Percentiles rank a stretch among this genome's conserved stretches.
phyloP scores from a whole-genome alignment of 108 stramenopile species.

The Cyclotella cryptica region DNA sequence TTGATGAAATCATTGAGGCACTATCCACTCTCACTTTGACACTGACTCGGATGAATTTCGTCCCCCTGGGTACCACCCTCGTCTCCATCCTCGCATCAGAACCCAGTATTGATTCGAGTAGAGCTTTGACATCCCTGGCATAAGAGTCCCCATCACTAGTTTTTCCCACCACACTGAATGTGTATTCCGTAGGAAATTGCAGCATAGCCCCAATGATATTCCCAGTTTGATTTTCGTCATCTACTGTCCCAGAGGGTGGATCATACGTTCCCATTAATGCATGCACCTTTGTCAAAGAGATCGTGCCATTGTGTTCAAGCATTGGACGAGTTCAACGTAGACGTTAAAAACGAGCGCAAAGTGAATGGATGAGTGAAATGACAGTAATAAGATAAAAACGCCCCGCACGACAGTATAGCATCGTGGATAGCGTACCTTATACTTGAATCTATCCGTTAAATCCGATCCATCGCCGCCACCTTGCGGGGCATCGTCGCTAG shows the following conservation, averaged over 20 bases:
- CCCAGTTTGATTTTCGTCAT: slow-evolving; percentile 73
- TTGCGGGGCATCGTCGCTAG: not conserved
- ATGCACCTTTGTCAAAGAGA: slow-evolving; percentile 49
- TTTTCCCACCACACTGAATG: slow-evolving; percentile 72
- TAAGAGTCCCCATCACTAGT: slow-evolving; percentile 61
- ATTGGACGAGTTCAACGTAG: not conserved
- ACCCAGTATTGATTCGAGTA: slow-evolving; percentile 57
- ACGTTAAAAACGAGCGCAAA: not conserved
- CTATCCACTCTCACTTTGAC: slow-evolving; percentile 70
- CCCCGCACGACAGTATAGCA: not conserved
- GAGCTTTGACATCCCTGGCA: slow-evolving; percentile 56
- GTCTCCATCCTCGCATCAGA: slow-evolving; percentile 45
- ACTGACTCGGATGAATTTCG: slow-evolving; percentile 67
- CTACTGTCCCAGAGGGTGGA: slow-evolving; percentile 51
- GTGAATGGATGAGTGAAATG: not conserved
- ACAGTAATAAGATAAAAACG: slow-evolving; percentile 1
- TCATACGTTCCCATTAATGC: slow-evolving; percentile 83
- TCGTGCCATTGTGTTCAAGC: not conserved
- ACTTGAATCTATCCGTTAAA: slow-evolving; percentile 82
- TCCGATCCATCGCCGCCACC: slow-evolving; percentile 51
- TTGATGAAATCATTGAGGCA: slow-evolving; percentile 65
- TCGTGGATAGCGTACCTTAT: slow-evolving; percentile 46
- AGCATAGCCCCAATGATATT: slow-evolving; percentile 77
- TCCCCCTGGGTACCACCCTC: slow-evolving; percentile 66
- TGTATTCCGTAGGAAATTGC: slow-evolving; percentile 66